phyloP scores from a whole-genome alignment of 1,139 yeast species.

The Wickerhamomyces sp. region DNA sequence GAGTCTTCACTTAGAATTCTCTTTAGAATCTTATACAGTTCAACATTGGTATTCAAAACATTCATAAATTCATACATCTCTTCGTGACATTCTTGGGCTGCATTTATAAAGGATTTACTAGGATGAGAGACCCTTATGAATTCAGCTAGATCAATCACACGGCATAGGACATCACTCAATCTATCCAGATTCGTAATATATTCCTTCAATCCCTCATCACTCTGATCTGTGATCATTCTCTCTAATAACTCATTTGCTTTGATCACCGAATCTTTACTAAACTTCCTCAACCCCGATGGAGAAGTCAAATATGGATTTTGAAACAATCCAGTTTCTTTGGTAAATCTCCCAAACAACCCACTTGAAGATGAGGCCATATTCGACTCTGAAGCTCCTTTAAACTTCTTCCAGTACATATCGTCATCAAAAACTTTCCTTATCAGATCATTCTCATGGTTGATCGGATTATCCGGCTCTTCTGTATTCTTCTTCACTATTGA shows the following conservation, averaged over 20 bases:
- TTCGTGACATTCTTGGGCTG: constrained; percentile 88
- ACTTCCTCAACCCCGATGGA: constrained; percentile 66
- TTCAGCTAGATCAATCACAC: constrained; percentile 92
- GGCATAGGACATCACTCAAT: constrained; percentile 80
- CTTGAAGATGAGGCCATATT: neutral
- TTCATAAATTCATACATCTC: constrained; percentile 93
- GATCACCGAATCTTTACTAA: constrained; percentile 56
- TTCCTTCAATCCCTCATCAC: constrained; percentile 41
- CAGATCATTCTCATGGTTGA: constrained; percentile 14
- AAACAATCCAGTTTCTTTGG: constrained; percentile 57
- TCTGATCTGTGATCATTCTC: constrained; percentile 44
- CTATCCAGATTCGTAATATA: constrained; percentile 73
- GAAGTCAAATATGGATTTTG: constrained; percentile 61
- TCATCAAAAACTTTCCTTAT: constrained; percentile 21
- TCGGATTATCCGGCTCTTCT: neutral
- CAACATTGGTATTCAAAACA: constrained; percentile 78
- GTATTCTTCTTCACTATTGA: neutral
- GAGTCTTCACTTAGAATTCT: constrained; percentile 42
- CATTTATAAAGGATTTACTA: constrained; percentile 57
- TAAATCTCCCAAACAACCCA: constrained; percentile 2
- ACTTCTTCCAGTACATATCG: constrained; percentile 18
- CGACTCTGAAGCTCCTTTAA: constrained; percentile 4
- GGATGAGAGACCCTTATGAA: constrained; percentile 91
- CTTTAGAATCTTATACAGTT: constrained; percentile 56
- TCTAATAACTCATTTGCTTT: constrained; percentile 61